phyloP scores from a whole-genome alignment of 352 stramenopile genomes.

The Phytophthora niederhauseri region DNA sequence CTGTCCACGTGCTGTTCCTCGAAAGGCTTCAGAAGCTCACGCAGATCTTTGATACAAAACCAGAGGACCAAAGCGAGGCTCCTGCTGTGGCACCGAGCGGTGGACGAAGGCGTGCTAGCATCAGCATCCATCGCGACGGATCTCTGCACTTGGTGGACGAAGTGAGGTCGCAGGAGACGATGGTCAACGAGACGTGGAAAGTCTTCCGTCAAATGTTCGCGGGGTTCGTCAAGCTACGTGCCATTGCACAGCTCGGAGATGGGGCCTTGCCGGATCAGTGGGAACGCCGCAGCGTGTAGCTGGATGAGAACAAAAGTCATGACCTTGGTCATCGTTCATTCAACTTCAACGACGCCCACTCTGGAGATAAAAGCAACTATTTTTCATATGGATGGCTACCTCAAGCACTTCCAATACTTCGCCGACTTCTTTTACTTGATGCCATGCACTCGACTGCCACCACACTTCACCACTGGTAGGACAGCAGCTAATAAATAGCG shows the following conservation, averaged over 20 bases:
- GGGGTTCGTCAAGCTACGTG: slow-evolving; percentile 57
- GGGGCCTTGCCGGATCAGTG: slow-evolving; percentile 19
- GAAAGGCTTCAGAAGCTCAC: not conserved
- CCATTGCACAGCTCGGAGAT: slow-evolving; percentile 50
- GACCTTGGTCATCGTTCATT: too few relatives aligned
- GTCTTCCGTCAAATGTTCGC: slow-evolving; percentile 75
- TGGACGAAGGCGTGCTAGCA: slow-evolving; percentile 14
- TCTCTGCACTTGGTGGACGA: slow-evolving; percentile 45
- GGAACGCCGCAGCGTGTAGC: not conserved
- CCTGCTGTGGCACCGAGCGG: not conserved
- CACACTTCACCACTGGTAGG: too few relatives aligned
- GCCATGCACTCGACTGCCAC: too few relatives aligned
- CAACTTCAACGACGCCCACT: not conserved
- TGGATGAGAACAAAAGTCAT: too few relatives aligned
- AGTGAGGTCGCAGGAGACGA: slow-evolving; percentile 36
- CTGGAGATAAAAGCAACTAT: too few relatives aligned
- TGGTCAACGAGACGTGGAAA: slow-evolving; percentile 77
- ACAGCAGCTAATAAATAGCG: slow-evolving; percentile 1
- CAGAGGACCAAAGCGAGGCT: not conserved
- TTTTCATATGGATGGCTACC: too few relatives aligned
- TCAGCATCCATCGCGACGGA: slow-evolving; percentile 23
- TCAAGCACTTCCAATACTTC: too few relatives aligned
- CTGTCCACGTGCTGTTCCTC: not conserved
- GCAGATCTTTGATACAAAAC: not conserved
- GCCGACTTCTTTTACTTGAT: too few relatives aligned